A percentile compares a stretch with the other conserved stretches of the same genome.
Conservation (phyloP, 176 grass and related monocot genomes). For the Oryza nivara region DNA sequence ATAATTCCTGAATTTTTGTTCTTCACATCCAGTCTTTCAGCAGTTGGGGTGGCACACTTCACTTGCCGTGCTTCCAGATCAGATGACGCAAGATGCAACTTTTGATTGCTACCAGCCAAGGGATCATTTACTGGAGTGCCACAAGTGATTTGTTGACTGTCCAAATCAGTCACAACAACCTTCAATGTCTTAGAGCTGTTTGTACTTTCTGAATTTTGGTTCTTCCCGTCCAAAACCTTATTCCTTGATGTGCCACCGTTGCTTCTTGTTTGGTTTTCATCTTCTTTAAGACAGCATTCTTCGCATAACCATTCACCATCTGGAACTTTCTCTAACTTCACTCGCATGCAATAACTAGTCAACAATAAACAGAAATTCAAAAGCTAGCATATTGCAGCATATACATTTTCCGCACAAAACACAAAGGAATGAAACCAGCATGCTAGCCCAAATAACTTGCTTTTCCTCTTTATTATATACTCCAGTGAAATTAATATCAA, state of each 20-base stretch:
- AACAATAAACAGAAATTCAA: conserved; percentile 48
- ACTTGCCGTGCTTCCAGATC: conserved; percentile 31
- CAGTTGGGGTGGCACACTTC: conserved; percentile 37
- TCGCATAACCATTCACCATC: conserved; percentile 97
- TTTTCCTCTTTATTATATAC: conserved; percentile 4
- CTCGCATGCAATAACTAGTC: conserved; percentile 93
- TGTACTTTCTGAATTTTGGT: conserved; percentile 49
- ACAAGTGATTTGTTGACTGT: conserved; percentile 31
- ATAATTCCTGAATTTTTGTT: conserved; percentile 42
- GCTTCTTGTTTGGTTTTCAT: conserved; percentile 42
- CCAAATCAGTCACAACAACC: conserved; percentile 39
- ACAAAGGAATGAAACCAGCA: not conserved
- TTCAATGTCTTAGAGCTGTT: conserved; percentile 45
- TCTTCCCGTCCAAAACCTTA: conserved; percentile 44
- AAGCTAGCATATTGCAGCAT: conserved; percentile 15
- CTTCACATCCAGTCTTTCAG: conserved; percentile 49
- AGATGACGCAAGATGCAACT: conserved; percentile 28
- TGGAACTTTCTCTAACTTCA: conserved; percentile 85
- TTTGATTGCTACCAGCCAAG: conserved; percentile 42
- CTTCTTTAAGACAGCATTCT: conserved; percentile 82
- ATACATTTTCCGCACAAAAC: conserved; percentile 11
- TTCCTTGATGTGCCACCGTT: conserved; percentile 1
- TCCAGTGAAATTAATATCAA: conserved; percentile 21
- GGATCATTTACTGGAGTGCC: conserved; percentile 35
- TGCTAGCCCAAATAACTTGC: conserved; percentile 12